A percentile compares a stretch with the other conserved stretches of the same genome.
Evolutionary conservation across 2,329 filamentous ascomycete species (phyloP).

Genomic region (Zasmidium cellare): DNA sequence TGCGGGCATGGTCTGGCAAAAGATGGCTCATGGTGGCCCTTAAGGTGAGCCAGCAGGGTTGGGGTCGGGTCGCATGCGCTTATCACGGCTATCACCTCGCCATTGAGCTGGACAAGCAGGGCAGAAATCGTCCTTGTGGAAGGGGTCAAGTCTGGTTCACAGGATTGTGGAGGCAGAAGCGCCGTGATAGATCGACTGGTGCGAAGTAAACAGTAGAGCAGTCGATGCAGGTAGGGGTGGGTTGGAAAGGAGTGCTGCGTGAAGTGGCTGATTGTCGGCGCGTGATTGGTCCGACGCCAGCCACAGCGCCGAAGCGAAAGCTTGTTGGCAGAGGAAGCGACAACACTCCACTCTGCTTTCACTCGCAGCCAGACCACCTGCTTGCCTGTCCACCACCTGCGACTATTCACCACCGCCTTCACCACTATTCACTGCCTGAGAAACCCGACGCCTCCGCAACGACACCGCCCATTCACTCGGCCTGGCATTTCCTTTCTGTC

Average conservation of each 20-base stretch:
- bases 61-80: background rate
- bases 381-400: background rate
- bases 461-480: background rate
- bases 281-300: background rate
- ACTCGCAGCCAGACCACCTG: background rate
- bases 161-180: background rate
- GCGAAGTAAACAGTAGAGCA: background rate
- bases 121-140: background rate
- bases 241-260: background rate
- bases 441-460: background rate
- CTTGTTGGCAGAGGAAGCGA: background rate
- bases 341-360: background rate
- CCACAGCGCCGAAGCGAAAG: background rate
- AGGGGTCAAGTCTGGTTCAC: background rate
- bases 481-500: background rate
- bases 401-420: background rate
- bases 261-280: background rate
- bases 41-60: slow-evolving; percentile 2
- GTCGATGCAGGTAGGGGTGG: background rate
- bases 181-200: background rate
- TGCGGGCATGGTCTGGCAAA: slow-evolving; percentile 8
- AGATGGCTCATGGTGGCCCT: slow-evolving; percentile 20
- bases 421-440: background rate
- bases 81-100: background rate
- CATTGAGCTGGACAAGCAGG: background rate